phyloP scores from a whole-genome alignment of 768 basidiomycete genomes.

The Agaricus sinodeliciosus region DNA sequence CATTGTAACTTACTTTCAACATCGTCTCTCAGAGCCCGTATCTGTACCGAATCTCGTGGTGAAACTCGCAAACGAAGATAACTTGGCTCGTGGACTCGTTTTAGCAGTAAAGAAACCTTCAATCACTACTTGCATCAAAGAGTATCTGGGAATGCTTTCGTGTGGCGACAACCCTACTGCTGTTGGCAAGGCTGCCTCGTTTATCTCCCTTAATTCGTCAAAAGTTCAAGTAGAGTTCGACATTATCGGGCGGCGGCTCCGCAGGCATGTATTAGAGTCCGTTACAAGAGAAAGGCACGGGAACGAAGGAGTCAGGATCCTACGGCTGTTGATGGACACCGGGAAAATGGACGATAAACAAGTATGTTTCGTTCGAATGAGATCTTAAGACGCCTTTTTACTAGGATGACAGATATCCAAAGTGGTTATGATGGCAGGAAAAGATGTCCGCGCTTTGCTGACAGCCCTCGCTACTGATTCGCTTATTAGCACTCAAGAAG shows the following conservation, averaged over 20 bases:
- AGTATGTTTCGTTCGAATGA: constrained; percentile 34
- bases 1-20: neutral
- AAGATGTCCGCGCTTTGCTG: constrained; percentile 78
- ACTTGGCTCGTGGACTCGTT: constrained; percentile 58
- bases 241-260: constrained; percentile 58
- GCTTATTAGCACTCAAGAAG: constrained; percentile 87
- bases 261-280: constrained; percentile 66
- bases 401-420: constrained; percentile 70
- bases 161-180: constrained; percentile 79
- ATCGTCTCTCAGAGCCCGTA: constrained; percentile 44
- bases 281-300: constrained; percentile 82
- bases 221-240: constrained; percentile 82
- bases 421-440: constrained; percentile 85
- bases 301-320: constrained; percentile 72
- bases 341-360: constrained; percentile 96
- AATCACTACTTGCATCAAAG: constrained; percentile 57
- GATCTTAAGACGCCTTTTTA: neutral
- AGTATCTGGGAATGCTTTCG: constrained; percentile 76
- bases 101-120: constrained; percentile 50
- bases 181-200: constrained; percentile 61
- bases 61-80: constrained; percentile 56
- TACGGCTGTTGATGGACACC: constrained; percentile 69
- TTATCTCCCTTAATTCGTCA: constrained; percentile 61
- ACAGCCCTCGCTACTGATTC: constrained; percentile 75
- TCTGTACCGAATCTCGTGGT: constrained; percentile 59